Conservation (phyloP, 2,329 filamentous ascomycete species). For the Herpotrichia juniperi region DNA sequence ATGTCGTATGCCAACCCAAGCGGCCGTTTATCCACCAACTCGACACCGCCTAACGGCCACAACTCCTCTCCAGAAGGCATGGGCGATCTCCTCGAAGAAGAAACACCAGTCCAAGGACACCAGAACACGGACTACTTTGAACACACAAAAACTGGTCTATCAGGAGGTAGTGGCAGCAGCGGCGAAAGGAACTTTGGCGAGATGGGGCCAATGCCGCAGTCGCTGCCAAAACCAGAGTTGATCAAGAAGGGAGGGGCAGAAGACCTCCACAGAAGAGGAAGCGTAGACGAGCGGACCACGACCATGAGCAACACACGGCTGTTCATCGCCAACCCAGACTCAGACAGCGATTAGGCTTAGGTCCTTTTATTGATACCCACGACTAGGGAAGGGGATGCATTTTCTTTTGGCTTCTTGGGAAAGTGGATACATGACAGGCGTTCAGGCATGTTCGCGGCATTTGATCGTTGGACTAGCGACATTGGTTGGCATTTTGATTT, state of each 20-base stretch:
- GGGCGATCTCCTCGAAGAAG: slow-evolving; percentile 49
- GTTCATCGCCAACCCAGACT: slow-evolving; percentile 86
- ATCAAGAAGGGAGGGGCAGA: slow-evolving; percentile 60
- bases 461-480: slow-evolving; percentile 10
- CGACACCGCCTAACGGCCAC: slow-evolving; percentile 60
- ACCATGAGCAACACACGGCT: slow-evolving; percentile 72
- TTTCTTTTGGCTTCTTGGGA: slow-evolving; percentile 4
- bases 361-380: slow-evolving; percentile 39
- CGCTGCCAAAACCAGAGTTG: slow-evolving; percentile 48
- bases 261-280: slow-evolving; percentile 76
- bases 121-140: slow-evolving; percentile 52
- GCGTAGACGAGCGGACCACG: slow-evolving; percentile 81
- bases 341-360: slow-evolving; percentile 49
- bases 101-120: slow-evolving; percentile 52
- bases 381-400: background rate
- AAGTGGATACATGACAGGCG: background rate
- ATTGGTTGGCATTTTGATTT: slow-evolving; percentile 7
- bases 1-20: slow-evolving; percentile 46
- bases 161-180: slow-evolving; percentile 48
- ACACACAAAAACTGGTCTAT: slow-evolving; percentile 48
- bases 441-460: slow-evolving; percentile 1
- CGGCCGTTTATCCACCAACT: slow-evolving; percentile 57
- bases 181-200: slow-evolving; percentile 59
- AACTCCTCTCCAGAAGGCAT: slow-evolving; percentile 44
- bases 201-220: slow-evolving; percentile 56